A percentile compares a stretch with the other conserved stretches of the same genome.
Evolutionary conservation across 2,329 filamentous ascomycete species (phyloP).

Genomic region (Zymoseptoria passerinii): DNA sequence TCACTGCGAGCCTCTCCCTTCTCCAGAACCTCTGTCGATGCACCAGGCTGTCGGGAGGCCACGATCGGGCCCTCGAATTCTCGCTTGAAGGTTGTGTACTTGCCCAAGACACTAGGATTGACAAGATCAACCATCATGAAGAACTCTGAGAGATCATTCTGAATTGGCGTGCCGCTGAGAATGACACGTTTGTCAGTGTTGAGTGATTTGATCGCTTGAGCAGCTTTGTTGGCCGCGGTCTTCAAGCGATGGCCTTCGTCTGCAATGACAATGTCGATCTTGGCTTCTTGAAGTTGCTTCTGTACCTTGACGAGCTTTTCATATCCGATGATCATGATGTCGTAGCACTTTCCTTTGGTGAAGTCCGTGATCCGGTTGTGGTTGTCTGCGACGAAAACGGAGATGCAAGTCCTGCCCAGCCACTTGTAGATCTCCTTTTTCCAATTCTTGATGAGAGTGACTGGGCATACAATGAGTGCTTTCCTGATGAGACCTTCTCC

Average conservation of each 20-base stretch:
- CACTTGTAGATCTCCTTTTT: slow-evolving; percentile 65
- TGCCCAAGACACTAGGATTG: slow-evolving; percentile 57
- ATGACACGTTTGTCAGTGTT: slow-evolving; percentile 55
- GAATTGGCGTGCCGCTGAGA: slow-evolving; percentile 58
- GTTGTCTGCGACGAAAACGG: slow-evolving; percentile 58
- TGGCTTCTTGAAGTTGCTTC: slow-evolving; percentile 55
- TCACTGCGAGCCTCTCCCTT: slow-evolving; percentile 54
- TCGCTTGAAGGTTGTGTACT: slow-evolving; percentile 53
- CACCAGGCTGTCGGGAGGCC: slow-evolving; percentile 55
- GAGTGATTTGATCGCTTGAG: slow-evolving; percentile 55
- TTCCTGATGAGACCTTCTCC: slow-evolving; percentile 56
- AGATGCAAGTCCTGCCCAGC: slow-evolving; percentile 62
- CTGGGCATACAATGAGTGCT: slow-evolving; percentile 64
- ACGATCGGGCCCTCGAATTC: slow-evolving; percentile 59
- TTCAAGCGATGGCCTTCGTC: slow-evolving; percentile 62
- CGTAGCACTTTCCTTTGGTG: slow-evolving; percentile 59
- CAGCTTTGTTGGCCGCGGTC: slow-evolving; percentile 60
- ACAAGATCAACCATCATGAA: slow-evolving; percentile 61
- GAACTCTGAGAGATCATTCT: slow-evolving; percentile 61
- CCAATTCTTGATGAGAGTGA: slow-evolving; percentile 66
- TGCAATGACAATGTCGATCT: slow-evolving; percentile 62
- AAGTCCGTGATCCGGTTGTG: slow-evolving; percentile 58
- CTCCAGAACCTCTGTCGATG: slow-evolving; percentile 52
- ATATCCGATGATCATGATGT: slow-evolving; percentile 65
- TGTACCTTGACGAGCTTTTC: slow-evolving; percentile 60